These are phyloP conservation scores for Xylaria longipes DNA, from an alignment of 495 filamentous ascomycete species.

Conservation along the genomic window DNA sequence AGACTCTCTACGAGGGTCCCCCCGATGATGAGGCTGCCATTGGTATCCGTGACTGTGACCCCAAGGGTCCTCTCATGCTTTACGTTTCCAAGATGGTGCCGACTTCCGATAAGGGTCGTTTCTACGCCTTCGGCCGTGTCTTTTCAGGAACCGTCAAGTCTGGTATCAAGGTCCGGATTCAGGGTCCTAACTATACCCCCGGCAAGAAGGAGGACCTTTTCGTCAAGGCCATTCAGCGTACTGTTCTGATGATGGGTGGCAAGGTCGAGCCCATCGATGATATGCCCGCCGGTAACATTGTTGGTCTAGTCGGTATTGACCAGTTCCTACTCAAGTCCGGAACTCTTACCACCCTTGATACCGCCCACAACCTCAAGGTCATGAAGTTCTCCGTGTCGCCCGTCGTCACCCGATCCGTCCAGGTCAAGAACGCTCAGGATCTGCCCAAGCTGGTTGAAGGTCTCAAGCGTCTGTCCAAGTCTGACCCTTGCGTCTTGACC, in stretches of 20 bases:
- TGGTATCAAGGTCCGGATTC: constrained; percentile 99
- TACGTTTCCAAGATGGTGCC: constrained; percentile 99
- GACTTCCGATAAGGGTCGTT: constrained; percentile 99
- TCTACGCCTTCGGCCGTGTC: constrained; percentile 99
- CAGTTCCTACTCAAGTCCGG: constrained; percentile 99
- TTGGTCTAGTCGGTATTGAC: constrained; percentile 98
- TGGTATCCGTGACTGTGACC: constrained; percentile 96
- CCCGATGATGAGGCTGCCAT: constrained; percentile 88
- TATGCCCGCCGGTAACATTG: constrained; percentile 98
- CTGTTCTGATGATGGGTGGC: constrained; percentile 99
- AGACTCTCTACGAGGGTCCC: constrained; percentile 99
- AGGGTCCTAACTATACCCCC: constrained; percentile 97
- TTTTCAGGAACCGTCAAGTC: constrained; percentile 97
- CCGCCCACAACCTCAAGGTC: constrained; percentile 99
- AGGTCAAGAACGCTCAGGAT: constrained; percentile 99
- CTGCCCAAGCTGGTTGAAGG: constrained; percentile 99
- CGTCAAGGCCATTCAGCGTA: constrained; percentile 99
- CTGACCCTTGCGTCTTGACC: constrained; percentile 96
- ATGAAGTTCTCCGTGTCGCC: constrained; percentile 99
- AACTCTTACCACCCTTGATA: constrained; percentile 96
- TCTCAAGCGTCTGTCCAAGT: constrained; percentile 99
- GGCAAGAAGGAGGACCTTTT: constrained; percentile 99
- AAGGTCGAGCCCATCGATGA: constrained; percentile 99
- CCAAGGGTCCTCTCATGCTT: constrained; percentile 98
- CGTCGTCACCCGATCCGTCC: constrained; percentile 97